Evolutionary conservation across 352 stramenopile genomes (phyloP).

Genomic region (Phytopythium cucurbitacearum): DNA sequence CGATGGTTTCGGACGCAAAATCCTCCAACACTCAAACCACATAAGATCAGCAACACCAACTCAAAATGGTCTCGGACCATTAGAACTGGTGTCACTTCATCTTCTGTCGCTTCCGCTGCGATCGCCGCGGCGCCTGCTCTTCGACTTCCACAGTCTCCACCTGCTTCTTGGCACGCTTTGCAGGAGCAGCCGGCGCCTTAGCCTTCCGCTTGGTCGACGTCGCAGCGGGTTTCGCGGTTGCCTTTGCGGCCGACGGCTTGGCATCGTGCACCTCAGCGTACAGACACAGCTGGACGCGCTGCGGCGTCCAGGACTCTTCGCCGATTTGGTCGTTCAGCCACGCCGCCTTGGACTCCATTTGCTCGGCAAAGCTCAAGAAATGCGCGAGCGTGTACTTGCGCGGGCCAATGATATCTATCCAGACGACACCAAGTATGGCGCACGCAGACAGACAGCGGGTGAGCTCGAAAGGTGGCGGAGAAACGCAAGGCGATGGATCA

Average conservation of each 20-base stretch:
- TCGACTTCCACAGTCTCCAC: neutral
- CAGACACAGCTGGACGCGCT: constrained; percentile 69
- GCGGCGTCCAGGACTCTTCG: constrained; percentile 43
- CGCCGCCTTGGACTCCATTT: constrained; percentile 45
- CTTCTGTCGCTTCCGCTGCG: too few relatives aligned
- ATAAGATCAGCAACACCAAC: too few relatives aligned
- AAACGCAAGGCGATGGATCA: neutral
- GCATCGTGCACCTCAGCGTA: constrained; percentile 35
- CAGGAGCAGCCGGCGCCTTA: neutral
- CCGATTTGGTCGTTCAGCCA: constrained; percentile 45
- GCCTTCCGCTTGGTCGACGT: constrained; percentile 1
- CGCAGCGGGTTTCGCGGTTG: neutral
- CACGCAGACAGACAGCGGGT: constrained; percentile 1
- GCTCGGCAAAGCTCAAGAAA: constrained; percentile 56
- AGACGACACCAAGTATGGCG: neutral
- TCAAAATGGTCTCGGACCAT: too few relatives aligned
- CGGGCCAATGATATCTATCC: constrained; percentile 52
- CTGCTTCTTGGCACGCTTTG: neutral
- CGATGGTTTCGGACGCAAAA: too few relatives aligned
- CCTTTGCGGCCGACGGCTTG: neutral
- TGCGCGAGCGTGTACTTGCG: constrained; percentile 78
- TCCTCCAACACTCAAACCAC: too few relatives aligned
- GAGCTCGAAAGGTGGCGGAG: neutral
- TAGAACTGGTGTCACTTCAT: too few relatives aligned
- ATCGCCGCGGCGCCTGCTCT: neutral